Conservation (phyloP, 805 yeast genomes). For the Saccharomycopsis sp. region DNA sequence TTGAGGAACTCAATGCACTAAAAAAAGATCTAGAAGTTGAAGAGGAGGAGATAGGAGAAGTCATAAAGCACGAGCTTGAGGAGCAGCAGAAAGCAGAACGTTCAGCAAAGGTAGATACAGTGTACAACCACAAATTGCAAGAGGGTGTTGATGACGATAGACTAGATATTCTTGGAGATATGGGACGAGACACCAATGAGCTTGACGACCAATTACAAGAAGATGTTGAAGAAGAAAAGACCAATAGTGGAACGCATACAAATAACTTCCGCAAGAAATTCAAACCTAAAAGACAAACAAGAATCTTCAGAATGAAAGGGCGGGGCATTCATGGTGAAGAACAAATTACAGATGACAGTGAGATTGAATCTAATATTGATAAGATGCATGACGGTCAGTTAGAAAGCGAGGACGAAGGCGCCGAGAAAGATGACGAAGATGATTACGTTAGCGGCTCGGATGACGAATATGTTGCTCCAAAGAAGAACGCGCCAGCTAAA, state of each 20-base stretch:
- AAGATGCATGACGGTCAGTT: constrained; percentile 5
- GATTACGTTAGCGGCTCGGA: not conserved
- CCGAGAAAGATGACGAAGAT: not conserved
- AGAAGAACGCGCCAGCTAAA: too few species aligned
- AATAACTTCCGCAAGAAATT: constrained; percentile 14
- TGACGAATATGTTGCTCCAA: not conserved
- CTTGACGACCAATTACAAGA: constrained; percentile 15
- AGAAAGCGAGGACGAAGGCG: not conserved
- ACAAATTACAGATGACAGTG: constrained; percentile 6
- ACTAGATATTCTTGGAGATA: constrained; percentile 15
- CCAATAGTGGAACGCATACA: constrained; percentile 5
- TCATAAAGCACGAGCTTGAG: constrained; percentile 3
- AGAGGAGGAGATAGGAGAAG: not conserved
- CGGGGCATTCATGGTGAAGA: constrained; percentile 10
- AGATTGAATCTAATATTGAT: constrained; percentile 5
- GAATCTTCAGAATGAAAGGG: constrained; percentile 17
- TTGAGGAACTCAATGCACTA: constrained; percentile 2
- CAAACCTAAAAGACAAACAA: constrained; percentile 17
- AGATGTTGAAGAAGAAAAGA: not conserved
- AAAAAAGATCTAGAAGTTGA: constrained; percentile 9
- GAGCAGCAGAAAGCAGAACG: constrained; percentile 4
- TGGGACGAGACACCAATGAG: constrained; percentile 17
- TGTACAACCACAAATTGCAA: not conserved
- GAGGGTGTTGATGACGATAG: constrained; percentile 7
- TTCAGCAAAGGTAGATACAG: constrained; percentile 2